Evolutionary conservation across 768 basidiomycete genomes (phyloP), one percentile per base, ranked within the genome.

Genomic region (Phallus indusiatus): DNA sequence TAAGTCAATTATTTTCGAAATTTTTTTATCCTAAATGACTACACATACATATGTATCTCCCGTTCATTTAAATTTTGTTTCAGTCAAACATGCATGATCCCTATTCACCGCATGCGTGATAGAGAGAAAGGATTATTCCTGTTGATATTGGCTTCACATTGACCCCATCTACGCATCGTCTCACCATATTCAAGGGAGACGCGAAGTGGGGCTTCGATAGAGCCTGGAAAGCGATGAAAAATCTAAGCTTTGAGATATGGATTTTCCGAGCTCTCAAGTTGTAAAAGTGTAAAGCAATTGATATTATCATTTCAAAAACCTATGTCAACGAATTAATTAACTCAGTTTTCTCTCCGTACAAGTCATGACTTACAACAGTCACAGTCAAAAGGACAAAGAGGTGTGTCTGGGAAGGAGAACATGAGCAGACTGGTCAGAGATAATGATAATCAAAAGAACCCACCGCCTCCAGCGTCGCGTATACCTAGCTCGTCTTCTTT

Each of bases 321-420:
- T 51, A 51, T 28, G 50, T 34, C 18, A 48, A 48, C 42, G 14
- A 21, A 4, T n/a, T 21, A 21, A 10, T 7, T 21, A 20, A 20
- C 28, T n/a, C 42, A n/a, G 21, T 51, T 20, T 21, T 34, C 16
- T 21, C 42, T 10, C 5, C n/a, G 28, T 9, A 24, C 8, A 63
- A 9, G 53, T 34, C 42, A 50, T 6, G 16, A 75, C 88, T 72
- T 66, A 90, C 91, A 93, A 65, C 91, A 93, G 37, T 88, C 77
- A 70, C 91, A 93, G 69, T 93, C 91, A 67, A 93, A 93, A 6
- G 91, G 91, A 73, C 90, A 93, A 46, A 88, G 70, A 2, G 87
- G 81, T 0, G 90, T 91, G 69, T 88, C 90, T 93, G 35, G 3
- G 14, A 47, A 50, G 9, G 14, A 17, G 14, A 9, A 14, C 16